Evolutionary conservation across 2,329 filamentous ascomycete genomes (phyloP).

Genomic region (Penicillium sp.): DNA sequence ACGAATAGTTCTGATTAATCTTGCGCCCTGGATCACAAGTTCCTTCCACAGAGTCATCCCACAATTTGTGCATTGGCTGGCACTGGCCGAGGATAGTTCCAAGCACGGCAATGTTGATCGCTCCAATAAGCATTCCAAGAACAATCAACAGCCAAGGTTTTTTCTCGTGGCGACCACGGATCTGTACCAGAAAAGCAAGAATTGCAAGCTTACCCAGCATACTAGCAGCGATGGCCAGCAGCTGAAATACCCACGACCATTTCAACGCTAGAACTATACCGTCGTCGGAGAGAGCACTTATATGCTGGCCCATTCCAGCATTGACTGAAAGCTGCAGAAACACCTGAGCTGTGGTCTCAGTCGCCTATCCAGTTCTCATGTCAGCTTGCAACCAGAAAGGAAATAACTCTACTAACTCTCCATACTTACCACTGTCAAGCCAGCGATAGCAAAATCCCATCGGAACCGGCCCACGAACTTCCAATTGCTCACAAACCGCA

Average conservation of each 20-base stretch:
- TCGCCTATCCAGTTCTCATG: neutral
- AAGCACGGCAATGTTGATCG: conserved; percentile 20
- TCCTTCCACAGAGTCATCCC: conserved; percentile 19
- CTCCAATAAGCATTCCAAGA: conserved; percentile 18
- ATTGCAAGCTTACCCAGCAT: conserved; percentile 25
- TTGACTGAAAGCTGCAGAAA: conserved; percentile 20
- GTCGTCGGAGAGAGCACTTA: conserved; percentile 1
- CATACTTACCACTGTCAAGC: conserved; percentile 17
- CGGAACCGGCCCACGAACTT: conserved; percentile 15
- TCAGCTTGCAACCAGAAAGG: neutral
- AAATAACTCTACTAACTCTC: neutral
- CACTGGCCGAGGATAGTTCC: conserved; percentile 22
- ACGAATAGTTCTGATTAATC: conserved; percentile 16
- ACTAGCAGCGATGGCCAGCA: conserved; percentile 24
- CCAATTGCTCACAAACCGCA: conserved; percentile 22
- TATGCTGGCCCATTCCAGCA: conserved; percentile 21
- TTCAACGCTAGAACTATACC: conserved; percentile 14
- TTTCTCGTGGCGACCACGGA: conserved; percentile 21
- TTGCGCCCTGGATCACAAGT: conserved; percentile 16
- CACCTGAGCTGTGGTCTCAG: conserved; percentile 7
- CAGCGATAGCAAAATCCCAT: conserved; percentile 20
- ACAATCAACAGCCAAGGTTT: conserved; percentile 21
- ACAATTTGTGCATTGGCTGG: conserved; percentile 21
- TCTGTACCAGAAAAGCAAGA: conserved; percentile 24
- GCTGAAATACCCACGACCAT: conserved; percentile 25